Base-by-base conservation (phyloP, 495 filamentous ascomycete species). In the Aspergillus indologenus region DNA sequence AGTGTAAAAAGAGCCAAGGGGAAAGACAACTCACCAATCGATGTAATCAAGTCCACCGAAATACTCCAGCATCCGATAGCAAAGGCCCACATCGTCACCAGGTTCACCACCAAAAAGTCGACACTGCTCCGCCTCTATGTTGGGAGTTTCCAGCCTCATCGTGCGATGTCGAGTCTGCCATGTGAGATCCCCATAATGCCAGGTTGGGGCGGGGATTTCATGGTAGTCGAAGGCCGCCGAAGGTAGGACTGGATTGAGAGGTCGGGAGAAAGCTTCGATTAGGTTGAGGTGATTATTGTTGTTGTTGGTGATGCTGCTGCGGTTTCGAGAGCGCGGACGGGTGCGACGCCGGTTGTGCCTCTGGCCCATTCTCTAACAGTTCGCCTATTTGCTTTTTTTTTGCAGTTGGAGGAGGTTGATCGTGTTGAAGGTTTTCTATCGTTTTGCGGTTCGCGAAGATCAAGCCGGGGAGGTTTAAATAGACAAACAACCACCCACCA, bases 21-120 rank as follows among this genome's bases (percentile, higher is more conserved):
- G 7, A 40, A 1, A 20, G 43, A 19, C n/a, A 52, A 75, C 72
- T 75, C 64, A 78, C 72, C 71, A 64, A 56, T 79, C 64, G 61
- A 80, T 78, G 65, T 77, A 80, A 61, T 79, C 77, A 31, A 80
- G 73, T 58, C 73, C 74, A 61, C 69, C 76, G 45, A 80, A 80
- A 55, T 75, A 79, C 58, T 79, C 74, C 17, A 80, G 71, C 77
- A 80, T 80, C 34, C 75, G 71, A 59, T 76, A 72, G 60, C 75
- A 79, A 17, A 80, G 72, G 54, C 59, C 64, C 47, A 75, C 60
- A 59, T 80, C 77, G 57, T 80, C 76, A 23, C 77, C 76, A 20
- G 77, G 77, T 61, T 75, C 76, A 6, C 76, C 77, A 42, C 77
- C 77, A 54, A 76, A 80, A 19, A 79, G 69, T 54, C 75, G 77